These are phyloP conservation scores for Dinochytrium kinnereticum DNA, from an alignment of 371 early-diverging fungal species.

Conservation along the genomic window DNA sequence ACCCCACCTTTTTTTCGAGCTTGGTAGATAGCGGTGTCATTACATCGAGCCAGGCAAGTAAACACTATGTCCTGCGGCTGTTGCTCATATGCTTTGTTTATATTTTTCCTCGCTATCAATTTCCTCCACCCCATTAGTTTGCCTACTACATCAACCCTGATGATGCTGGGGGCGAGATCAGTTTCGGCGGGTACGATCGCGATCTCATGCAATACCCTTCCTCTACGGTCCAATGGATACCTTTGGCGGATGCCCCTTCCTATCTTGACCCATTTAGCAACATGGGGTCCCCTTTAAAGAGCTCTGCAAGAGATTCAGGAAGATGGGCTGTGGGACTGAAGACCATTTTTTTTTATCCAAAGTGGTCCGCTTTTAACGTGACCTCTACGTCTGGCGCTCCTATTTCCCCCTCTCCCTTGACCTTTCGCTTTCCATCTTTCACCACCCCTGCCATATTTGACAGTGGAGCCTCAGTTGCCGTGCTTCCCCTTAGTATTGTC, in stretches of 20 bases:
- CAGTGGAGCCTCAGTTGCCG: slow-evolving; percentile 3
- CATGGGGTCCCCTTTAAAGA: background rate
- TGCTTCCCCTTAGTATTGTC: background rate
- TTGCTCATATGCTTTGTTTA: background rate
- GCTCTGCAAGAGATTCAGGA: background rate
- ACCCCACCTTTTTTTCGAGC: background rate
- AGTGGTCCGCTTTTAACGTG: background rate
- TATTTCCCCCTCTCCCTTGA: background rate
- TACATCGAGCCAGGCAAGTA: background rate
- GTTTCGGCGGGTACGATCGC: background rate
- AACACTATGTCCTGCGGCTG: background rate
- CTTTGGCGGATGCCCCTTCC: background rate
- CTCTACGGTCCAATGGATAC: background rate
- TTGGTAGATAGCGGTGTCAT: background rate
- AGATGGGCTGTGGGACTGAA: background rate
- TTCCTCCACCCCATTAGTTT: no score
- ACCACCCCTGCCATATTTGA: background rate
- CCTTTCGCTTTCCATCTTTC: background rate
- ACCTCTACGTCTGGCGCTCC: background rate
- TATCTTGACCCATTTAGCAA: background rate
- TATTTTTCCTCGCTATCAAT: background rate
- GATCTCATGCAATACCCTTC: background rate
- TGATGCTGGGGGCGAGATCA: background rate
- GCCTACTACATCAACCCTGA: background rate
- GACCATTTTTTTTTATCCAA: background rate